phyloP scores from a whole-genome alignment of 2,329 filamentous ascomycete genomes.

The Alternaria incomplexa region DNA sequence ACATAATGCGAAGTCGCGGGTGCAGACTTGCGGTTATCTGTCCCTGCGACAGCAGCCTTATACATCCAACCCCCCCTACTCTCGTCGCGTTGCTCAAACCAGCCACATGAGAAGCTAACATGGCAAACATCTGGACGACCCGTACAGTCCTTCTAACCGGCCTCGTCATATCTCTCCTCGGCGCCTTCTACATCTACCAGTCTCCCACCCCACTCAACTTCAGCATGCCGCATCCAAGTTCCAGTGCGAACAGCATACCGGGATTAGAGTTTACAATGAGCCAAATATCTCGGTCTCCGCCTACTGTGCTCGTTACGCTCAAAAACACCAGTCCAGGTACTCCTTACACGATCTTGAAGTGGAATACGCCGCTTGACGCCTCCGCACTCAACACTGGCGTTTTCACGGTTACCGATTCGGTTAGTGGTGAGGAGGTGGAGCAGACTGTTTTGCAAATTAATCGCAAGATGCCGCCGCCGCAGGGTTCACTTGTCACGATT shows the following conservation, averaged over 20 bases:
- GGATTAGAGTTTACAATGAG: slow-evolving; percentile 38
- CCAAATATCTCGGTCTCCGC: slow-evolving; percentile 38
- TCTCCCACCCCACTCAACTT: slow-evolving; percentile 23
- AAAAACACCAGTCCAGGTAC: slow-evolving; percentile 44
- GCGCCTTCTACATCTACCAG: slow-evolving; percentile 38
- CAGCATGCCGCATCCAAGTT: slow-evolving; percentile 26
- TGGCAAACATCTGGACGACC: slow-evolving; percentile 32
- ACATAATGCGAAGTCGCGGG: not conserved
- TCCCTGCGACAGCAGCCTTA: not conserved
- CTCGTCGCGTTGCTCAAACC: not conserved
- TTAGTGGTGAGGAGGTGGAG: slow-evolving; percentile 34
- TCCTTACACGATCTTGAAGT: slow-evolving; percentile 47
- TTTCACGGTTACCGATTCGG: slow-evolving; percentile 40
- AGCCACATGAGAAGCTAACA: slow-evolving; percentile 5
- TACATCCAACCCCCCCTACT: not conserved
- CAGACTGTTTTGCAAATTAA: slow-evolving; percentile 44
- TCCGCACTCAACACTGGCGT: slow-evolving; percentile 48
- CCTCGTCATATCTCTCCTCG: slow-evolving; percentile 33
- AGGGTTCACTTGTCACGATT: slow-evolving; percentile 45
- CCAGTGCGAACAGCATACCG: slow-evolving; percentile 19
- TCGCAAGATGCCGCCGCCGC: slow-evolving; percentile 46
- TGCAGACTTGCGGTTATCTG: not conserved
- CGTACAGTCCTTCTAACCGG: slow-evolving; percentile 35
- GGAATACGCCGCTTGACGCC: slow-evolving; percentile 51
- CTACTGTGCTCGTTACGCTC: slow-evolving; percentile 45